Evolutionary conservation across 495 filamentous ascomycete species (phyloP), one percentile per base, ranked within the genome.

Genomic region (Penicillium canescens): DNA sequence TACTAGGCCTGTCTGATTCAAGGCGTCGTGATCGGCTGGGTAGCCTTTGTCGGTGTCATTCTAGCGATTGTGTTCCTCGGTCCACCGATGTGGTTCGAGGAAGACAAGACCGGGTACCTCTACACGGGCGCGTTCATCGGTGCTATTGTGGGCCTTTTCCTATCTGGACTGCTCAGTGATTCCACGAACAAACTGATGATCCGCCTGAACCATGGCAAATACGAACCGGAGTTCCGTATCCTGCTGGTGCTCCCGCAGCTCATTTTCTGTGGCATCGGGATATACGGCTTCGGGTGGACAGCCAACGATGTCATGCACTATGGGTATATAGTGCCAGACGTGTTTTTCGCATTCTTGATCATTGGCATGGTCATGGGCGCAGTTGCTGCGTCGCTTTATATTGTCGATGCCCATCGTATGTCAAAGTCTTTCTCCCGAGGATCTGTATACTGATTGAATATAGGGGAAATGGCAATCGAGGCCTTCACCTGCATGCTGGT

Each of bases 21-120:
- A 78, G 92, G 92, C 11, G 82, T 89, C 1, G 78, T 96, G 53
- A 95, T 97, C 56, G 92, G 92, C 54, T 97, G 92, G 92, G 92
- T 91, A 4, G 92, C 96, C 7, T 86, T 97, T 63, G 94, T 97
- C 46, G 92, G 92, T 42, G 88, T 96, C 23, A 83, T 94, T 48
- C 72, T 96, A 21, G 91, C 89, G 8, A 85, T 84, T 46, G 86
- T 96, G 50, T 93, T 96, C 71, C 75, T 92, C 21, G 82, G 84
- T 8, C 83, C 87, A 3, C 92, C 92, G 0, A 77, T 92, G 23
- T 92, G 81, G 78, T 96, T 93, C 74, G 72, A 79, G 55, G 90
- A 95, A 67, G 87, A 89, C 23, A 66, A 92, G 51, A 89, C 87
- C 2, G 92, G 92, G 10, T 97, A 97, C 61, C 82, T 94, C 46